Evolutionary conservation across 2,329 filamentous ascomycete genomes (phyloP), one percentile per base, ranked within the genome.

Genomic region (Epicoccum nigrum): DNA sequence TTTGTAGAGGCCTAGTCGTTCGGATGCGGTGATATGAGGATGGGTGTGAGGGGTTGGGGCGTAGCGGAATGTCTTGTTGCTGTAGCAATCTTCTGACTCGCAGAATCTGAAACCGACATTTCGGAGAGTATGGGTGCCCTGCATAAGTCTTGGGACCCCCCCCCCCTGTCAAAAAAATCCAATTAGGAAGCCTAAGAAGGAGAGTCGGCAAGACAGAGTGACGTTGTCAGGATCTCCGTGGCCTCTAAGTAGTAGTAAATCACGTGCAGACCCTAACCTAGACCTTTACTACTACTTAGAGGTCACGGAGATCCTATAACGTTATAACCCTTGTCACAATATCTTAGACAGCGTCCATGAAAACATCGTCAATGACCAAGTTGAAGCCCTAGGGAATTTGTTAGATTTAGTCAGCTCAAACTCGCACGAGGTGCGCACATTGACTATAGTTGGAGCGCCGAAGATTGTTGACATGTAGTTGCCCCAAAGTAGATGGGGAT

Each of bases 301-400:
- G n/a, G n/a, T n/a, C n/a, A n/a, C n/a, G n/a, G n/a, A n/a, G n/a
- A n/a, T n/a, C n/a, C n/a, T n/a, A n/a, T n/a, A n/a, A n/a, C n/a
- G n/a, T n/a, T n/a, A n/a, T n/a, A n/a, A n/a, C n/a, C n/a, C n/a
- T n/a, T n/a, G n/a, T n/a, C n/a, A n/a, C n/a, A n/a, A n/a, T n/a
- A n/a, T 46, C 44, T 15, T 46, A 46, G 33, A 33, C 44, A 46
- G 27, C 44, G 27, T 39, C 44, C 16, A 39, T 46, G 44, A 39
- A 46, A 31, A 21, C 44, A 39, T 46, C 44, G 23, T 46, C 33
- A 46, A 46, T 25, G 31, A 46, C 33, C 25, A 39, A 46, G 34
- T 46, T 33, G 17, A 46, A 39, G 33, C 44, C 33, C 44, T 46
- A 15, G 12, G 25, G 31, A 5, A 39, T 39, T 23, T 39, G 16